These are phyloP conservation scores for Neospermospora avenae DNA, from an alignment of 2,329 filamentous ascomycete genomes.

Conservation along the genomic window DNA sequence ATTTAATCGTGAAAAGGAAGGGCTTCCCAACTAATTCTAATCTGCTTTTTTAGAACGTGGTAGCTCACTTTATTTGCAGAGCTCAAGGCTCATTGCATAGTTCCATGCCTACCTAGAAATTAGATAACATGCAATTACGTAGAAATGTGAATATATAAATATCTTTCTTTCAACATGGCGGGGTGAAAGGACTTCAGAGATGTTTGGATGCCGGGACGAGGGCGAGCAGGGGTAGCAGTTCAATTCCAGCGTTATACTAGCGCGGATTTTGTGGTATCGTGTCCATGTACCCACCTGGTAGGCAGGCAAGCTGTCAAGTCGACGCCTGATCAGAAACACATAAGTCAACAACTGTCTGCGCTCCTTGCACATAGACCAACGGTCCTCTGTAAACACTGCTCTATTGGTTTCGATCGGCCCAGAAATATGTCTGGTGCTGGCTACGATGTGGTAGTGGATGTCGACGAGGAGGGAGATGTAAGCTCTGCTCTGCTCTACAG, in stretches of 20 bases:
- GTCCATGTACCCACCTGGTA: too few species aligned
- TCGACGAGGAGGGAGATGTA: conserved; percentile 79
- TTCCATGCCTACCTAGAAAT: too few species aligned
- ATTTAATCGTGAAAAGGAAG: too few species aligned
- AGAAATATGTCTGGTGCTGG: conserved; percentile 42
- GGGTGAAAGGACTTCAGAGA: not conserved
- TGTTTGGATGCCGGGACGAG: not conserved
- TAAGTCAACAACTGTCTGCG: not conserved
- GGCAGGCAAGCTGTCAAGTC: not conserved
- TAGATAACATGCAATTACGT: too few species aligned
- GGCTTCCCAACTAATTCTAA: too few species aligned
- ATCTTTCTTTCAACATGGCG: too few species aligned
- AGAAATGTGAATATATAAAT: too few species aligned
- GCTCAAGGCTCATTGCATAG: too few species aligned
- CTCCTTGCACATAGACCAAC: not conserved
- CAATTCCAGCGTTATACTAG: not conserved
- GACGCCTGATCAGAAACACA: not conserved
- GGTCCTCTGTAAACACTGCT: not conserved
- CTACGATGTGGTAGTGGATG: conserved; percentile 97
- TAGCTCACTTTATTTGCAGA: too few species aligned
- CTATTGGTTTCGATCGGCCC: not conserved
- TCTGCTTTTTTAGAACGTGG: too few species aligned
- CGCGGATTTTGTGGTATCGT: not conserved
- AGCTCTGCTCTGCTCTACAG: conserved; percentile 17
- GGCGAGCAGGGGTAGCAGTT: not conserved